Conservation (phyloP, 345 rosid species). For the Salix udensis region DNA sequence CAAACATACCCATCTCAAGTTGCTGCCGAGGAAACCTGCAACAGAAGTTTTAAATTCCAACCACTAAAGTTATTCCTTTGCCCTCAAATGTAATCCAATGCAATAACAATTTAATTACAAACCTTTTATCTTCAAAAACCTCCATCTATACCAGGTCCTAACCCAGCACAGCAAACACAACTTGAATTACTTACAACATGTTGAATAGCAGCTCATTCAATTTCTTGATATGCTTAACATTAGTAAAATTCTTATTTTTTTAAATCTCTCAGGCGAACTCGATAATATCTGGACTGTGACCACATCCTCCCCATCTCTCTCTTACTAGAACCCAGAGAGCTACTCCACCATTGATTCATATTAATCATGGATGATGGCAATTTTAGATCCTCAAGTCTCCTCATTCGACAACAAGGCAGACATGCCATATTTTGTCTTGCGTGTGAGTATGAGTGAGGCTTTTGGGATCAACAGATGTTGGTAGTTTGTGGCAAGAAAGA, state of each 20-base stretch:
- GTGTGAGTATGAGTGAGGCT: too few species aligned
- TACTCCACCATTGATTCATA: not conserved
- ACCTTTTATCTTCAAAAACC: not conserved
- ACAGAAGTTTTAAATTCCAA: not conserved
- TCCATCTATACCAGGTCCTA: not conserved
- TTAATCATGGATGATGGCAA: not conserved
- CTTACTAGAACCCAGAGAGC: not conserved
- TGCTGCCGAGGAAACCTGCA: not conserved
- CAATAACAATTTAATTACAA: not conserved
- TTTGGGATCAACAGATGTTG: too few species aligned
- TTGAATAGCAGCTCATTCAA: too few species aligned
- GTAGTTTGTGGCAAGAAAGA: too few species aligned
- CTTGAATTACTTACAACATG: too few species aligned
- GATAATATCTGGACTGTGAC: not conserved
- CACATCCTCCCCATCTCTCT: not conserved
- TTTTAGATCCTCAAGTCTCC: not conserved
- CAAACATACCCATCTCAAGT: not conserved
- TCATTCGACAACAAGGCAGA: too few species aligned
- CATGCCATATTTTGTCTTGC: too few species aligned
- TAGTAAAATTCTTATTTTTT: too few species aligned
- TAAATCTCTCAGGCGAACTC: too few species aligned
- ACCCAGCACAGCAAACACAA: not conserved
- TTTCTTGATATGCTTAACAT: too few species aligned
- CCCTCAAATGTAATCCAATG: not conserved
- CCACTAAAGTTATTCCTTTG: not conserved